phyloP scores from a whole-genome alignment of 2,329 filamentous ascomycete species.

The Talaromyces sp. region DNA sequence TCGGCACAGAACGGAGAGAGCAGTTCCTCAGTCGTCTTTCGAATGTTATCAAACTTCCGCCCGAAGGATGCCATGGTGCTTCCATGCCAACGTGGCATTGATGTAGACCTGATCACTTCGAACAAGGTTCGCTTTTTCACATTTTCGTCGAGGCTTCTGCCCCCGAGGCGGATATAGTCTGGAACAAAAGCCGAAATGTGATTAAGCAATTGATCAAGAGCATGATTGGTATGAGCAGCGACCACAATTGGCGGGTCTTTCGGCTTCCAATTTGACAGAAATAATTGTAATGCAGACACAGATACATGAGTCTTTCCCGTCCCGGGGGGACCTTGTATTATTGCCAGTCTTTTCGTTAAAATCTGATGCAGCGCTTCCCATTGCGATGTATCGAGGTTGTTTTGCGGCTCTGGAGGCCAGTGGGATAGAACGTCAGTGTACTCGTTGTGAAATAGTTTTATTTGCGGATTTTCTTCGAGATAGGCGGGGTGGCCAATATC shows the following conservation, averaged over 20 bases:
- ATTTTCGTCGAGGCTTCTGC: conserved; percentile 60
- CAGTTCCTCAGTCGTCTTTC: conserved; percentile 38
- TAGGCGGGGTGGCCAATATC: conserved; percentile 50
- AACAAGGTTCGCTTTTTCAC: conserved; percentile 64
- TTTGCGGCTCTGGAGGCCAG: conserved; percentile 46
- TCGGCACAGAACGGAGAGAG: conserved; percentile 39
- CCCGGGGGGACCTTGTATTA: conserved; percentile 78
- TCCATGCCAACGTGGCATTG: conserved; percentile 33
- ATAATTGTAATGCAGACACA: conserved; percentile 61
- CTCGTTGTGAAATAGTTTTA: conserved; percentile 46
- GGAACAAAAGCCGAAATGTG: conserved; percentile 59
- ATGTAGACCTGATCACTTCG: conserved; percentile 47
- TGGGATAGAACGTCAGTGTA: conserved; percentile 51
- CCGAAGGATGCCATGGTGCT: conserved; percentile 38
- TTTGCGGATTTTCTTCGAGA: conserved; percentile 44
- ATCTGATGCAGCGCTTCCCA: conserved; percentile 63
- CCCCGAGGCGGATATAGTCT: conserved; percentile 63
- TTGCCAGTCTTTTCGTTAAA: conserved; percentile 64
- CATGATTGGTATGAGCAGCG: conserved; percentile 85
- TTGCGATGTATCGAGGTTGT: conserved; percentile 65
- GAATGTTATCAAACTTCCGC: conserved; percentile 39
- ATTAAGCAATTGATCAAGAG: conserved; percentile 72
- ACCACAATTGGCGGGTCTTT: conserved; percentile 67
- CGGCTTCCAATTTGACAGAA: conserved; percentile 55
- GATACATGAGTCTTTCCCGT: conserved; percentile 80